Conservation (phyloP, 2,329 filamentous ascomycete species). For the Apiospora sp. region DNA sequence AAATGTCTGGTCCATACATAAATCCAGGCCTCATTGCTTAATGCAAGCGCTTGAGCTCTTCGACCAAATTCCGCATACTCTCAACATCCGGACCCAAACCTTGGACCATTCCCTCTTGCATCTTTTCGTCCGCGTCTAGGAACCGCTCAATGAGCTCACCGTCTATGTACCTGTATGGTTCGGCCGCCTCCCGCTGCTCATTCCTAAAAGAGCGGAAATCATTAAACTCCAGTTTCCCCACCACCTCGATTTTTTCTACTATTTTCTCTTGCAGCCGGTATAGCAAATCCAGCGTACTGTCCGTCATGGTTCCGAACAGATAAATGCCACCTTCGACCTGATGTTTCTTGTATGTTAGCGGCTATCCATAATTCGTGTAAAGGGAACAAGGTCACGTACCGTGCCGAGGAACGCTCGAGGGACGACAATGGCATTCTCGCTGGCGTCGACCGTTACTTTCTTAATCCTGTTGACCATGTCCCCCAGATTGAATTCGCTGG, state of each 20-base stretch:
- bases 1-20: background rate
- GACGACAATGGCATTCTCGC: slow-evolving; percentile 71
- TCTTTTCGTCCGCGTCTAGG: slow-evolving; percentile 70
- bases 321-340: slow-evolving; percentile 92
- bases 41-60: slow-evolving; percentile 69
- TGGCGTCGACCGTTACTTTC: slow-evolving; percentile 72
- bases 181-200: slow-evolving; percentile 69
- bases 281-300: slow-evolving; percentile 77
- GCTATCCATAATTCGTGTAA: background rate
- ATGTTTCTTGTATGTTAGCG: slow-evolving; percentile 20
- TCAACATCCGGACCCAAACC: slow-evolving; percentile 68
- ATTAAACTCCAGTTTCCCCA: slow-evolving; percentile 79
- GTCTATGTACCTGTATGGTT: slow-evolving; percentile 88
- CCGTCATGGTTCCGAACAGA: slow-evolving; percentile 81
- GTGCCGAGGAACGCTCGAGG: slow-evolving; percentile 90
- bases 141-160: slow-evolving; percentile 91
- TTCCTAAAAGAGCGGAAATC: slow-evolving; percentile 85
- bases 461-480: slow-evolving; percentile 94
- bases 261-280: slow-evolving; percentile 81
- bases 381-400: slow-evolving; percentile 59
- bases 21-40: slow-evolving; percentile 39
- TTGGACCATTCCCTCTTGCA: slow-evolving; percentile 61
- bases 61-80: slow-evolving; percentile 67
- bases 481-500: slow-evolving; percentile 83
- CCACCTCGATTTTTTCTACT: slow-evolving; percentile 69